Base-by-base conservation (phyloP, 345 rosid species). In the Populus simonii region DNA sequence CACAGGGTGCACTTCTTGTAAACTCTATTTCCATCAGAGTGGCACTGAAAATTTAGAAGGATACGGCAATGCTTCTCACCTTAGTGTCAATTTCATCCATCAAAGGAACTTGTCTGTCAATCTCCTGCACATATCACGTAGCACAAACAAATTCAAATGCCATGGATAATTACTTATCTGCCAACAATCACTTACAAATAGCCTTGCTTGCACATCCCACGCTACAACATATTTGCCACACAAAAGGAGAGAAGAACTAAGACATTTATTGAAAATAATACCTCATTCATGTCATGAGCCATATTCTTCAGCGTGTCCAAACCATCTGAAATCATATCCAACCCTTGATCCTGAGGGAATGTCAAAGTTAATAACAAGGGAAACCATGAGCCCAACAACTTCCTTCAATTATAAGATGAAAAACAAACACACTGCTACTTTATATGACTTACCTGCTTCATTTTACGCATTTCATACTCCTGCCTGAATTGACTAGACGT, bases 231-330 rank as follows among this genome's bases (percentile, higher is more conserved):
- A 61, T 31, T 59, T n/a, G 11, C 22, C 63, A 68, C 43, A 12
- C 2, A 23, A 22, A 59, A 47, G 35, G 35, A n/a, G 47, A 35
- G 41, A 33, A 27, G 13, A 27, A 11, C 1, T 27, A 13, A 17
- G 23, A 68, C 61, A 55, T 55, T 55, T 7, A 20, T 18, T 55
- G 7, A 62, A 68, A 73, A 16, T 22, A 47, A 11, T 75, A 90
- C 99, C 97, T 96, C 99, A 65, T 96, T 96, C 97, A 96, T 93
- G 86, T 93, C 97, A 81, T 84, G 86, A 4, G 98, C 99, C 99
- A 96, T 91, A 84, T 94, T 90, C 87, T 96, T 94, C 88, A 96
- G 83, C 49, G 97, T 94, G 80, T 90, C 97, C 80, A 96, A 87
- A 79, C 98, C 99, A 83, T 96, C 97, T 13, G 98, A 89, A 81